Evolutionary conservation across 2,329 filamentous ascomycete genomes (phyloP), one percentile per base, ranked within the genome.

Genomic region (Lecanosticta acicola): DNA sequence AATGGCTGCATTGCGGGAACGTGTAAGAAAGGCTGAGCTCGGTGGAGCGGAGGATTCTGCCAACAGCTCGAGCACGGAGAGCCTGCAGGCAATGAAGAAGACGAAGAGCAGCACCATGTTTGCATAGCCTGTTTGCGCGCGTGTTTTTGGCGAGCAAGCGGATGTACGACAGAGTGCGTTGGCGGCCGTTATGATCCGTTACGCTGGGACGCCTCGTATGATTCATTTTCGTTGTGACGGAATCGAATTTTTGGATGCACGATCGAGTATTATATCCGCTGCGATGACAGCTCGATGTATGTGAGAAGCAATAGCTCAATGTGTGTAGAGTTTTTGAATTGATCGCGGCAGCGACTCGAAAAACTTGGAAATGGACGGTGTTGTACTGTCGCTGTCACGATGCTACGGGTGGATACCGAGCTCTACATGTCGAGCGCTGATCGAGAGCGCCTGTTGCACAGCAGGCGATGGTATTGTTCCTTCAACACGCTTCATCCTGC

Each of bases 401-500:
- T 11, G 11, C 24, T 29, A 29, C 7, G 24, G 38, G 3, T 47
- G 48, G 3, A 50, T 13, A 29, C 21, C 41, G 8, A 48, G 39
- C 32, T 45, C 35, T 3, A 34, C 21, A 10, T 44, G 39, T 21
- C 43, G 19, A 32, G 32, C 37, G 17, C n/a, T 37, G 24, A 7
- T 34, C 36, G n/a, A 32, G 19, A 42, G 24, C 2, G 26, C 34
- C 13, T 42, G 19, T 32, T 42, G 39, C 13, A 41, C 45, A 2
- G 40, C 48, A 4, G 33, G n/a, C 24, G 41, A 39, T 4, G 48
- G 48, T 13, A 41, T 32, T n/a, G 87, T 80, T 1, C 85, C 85
- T 62, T 90, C 85, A 34, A 87, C 74, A 20, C 72, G 69, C 70
- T 88, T 89, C 21, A 88, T 78, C 39, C 73, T 75, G 62, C 81